A percentile compares a stretch with the other conserved stretches of the same genome.
Evolutionary conservation across 177 flowering plant species (phyloP).

Genomic region (Vitis hybrid): DNA sequence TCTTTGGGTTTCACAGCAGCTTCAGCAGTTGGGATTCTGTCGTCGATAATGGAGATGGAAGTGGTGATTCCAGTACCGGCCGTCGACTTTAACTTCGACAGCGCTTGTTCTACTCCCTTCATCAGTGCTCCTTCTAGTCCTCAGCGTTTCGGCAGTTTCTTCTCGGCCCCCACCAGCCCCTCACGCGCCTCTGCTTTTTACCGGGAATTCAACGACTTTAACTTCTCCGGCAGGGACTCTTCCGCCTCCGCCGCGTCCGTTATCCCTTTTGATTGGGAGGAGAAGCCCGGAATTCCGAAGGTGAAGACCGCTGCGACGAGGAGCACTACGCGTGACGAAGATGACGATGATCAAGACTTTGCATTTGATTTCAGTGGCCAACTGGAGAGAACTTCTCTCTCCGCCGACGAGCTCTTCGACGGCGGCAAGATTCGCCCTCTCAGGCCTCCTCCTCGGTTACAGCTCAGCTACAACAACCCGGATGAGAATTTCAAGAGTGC

Average conservation of each 20-base stretch:
- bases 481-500: not conserved
- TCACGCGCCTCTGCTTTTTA: constrained; percentile 24
- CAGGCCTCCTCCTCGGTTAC: constrained; percentile 34
- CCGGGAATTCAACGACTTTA: constrained; percentile 12
- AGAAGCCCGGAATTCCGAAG: constrained; percentile 28
- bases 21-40: not conserved
- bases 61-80: constrained; percentile 26
- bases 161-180: constrained; percentile 57
- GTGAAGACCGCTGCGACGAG: not conserved
- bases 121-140: constrained; percentile 70
- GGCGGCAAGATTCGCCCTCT: constrained; percentile 54
- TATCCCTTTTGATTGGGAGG: constrained; percentile 35
- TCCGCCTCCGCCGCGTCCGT: constrained; percentile 1
- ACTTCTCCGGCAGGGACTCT: not conserved
- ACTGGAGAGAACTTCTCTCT: constrained; percentile 29
- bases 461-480: not conserved
- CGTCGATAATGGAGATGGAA: constrained; percentile 30
- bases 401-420: constrained; percentile 72
- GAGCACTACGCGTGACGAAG: not conserved
- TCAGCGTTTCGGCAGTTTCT: constrained; percentile 29
- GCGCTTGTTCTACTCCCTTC: constrained; percentile 55
- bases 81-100: constrained; percentile 57
- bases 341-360: constrained; percentile 30
- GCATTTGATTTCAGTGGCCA: constrained; percentile 59
- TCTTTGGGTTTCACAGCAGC: not conserved